Conservation (phyloP, 2,329 filamentous ascomycete genomes). For the Colletotrichum magnum region DNA sequence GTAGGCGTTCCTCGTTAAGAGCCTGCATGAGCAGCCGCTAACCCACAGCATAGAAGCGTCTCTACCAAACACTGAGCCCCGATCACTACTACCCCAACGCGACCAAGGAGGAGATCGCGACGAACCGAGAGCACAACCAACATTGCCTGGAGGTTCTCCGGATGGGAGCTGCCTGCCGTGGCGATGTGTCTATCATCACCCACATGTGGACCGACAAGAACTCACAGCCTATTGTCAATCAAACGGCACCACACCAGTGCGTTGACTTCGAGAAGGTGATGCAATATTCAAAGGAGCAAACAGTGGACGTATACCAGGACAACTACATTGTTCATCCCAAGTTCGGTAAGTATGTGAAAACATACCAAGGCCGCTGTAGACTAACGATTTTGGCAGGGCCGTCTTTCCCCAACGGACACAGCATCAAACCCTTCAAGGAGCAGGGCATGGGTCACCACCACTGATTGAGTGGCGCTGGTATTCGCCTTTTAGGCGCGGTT, state of each 20-base stretch:
- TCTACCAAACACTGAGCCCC: slow-evolving; percentile 35
- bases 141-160: slow-evolving; percentile 38
- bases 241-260: slow-evolving; percentile 39
- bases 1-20: not conserved
- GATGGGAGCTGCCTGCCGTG: slow-evolving; percentile 37
- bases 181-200: slow-evolving; percentile 38
- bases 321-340: slow-evolving; percentile 39
- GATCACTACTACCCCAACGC: slow-evolving; percentile 38
- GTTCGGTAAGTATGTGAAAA: slow-evolving; percentile 12
- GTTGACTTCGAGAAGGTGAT: slow-evolving; percentile 30
- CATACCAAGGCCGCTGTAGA: rapidly evolving
- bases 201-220: slow-evolving; percentile 41
- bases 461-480: not conserved
- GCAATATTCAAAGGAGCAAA: slow-evolving; percentile 28
- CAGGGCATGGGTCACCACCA: slow-evolving; percentile 32
- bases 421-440: slow-evolving; percentile 38
- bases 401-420: slow-evolving; percentile 35
- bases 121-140: slow-evolving; percentile 37
- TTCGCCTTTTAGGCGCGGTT: no score
- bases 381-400: slow-evolving; percentile 18
- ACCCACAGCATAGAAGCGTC: slow-evolving; percentile 23
- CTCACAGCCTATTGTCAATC: slow-evolving; percentile 37
- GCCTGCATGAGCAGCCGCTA: not conserved
- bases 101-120: slow-evolving; percentile 23
- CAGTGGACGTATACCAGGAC: slow-evolving; percentile 36